A percentile compares a stretch with the other conserved stretches of the same genome.
Conservation (phyloP, 2,329 filamentous ascomycete genomes). For the Pseudogymnoascus sp. region DNA sequence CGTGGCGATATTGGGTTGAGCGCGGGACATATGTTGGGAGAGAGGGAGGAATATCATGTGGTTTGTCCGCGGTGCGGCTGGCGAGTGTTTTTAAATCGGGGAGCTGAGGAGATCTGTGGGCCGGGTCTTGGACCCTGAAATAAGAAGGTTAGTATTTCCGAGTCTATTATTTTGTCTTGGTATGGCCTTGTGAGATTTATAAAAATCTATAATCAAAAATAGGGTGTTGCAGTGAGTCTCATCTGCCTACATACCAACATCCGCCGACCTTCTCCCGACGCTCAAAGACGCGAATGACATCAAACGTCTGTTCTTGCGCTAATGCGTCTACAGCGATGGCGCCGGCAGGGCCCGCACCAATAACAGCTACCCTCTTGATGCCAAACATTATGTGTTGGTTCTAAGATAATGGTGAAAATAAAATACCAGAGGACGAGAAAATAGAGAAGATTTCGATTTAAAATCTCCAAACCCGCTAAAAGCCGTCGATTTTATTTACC, state of each 20-base stretch:
- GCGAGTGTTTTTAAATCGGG: constrained; percentile 42
- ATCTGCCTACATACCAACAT: constrained; percentile 43
- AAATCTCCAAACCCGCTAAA: background rate
- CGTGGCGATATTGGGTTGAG: constrained; percentile 40
- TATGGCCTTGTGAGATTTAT: background rate
- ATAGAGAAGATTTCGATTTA: background rate
- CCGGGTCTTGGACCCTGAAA: constrained; percentile 35
- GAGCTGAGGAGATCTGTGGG: constrained; percentile 33
- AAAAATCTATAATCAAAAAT: background rate
- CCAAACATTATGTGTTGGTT: constrained; percentile 12
- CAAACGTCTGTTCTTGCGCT: constrained; percentile 50
- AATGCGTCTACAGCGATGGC: constrained; percentile 55
- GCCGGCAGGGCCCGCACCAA: constrained; percentile 54
- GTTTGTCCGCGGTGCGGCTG: constrained; percentile 42
- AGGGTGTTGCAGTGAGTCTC: background rate
- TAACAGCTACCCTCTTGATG: constrained; percentile 45
- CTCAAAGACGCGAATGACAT: constrained; percentile 55
- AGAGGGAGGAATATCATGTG: constrained; percentile 38
- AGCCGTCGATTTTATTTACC: background rate
- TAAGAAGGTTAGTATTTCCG: background rate
- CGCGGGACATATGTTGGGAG: constrained; percentile 42
- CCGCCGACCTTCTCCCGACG: constrained; percentile 52
- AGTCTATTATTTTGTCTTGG: background rate
- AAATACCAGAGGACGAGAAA: background rate
- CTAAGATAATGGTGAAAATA: background rate